Base-by-base conservation (phyloP, 2,329 filamentous ascomycete genomes). In the Pseudocercospora crystallina region DNA sequence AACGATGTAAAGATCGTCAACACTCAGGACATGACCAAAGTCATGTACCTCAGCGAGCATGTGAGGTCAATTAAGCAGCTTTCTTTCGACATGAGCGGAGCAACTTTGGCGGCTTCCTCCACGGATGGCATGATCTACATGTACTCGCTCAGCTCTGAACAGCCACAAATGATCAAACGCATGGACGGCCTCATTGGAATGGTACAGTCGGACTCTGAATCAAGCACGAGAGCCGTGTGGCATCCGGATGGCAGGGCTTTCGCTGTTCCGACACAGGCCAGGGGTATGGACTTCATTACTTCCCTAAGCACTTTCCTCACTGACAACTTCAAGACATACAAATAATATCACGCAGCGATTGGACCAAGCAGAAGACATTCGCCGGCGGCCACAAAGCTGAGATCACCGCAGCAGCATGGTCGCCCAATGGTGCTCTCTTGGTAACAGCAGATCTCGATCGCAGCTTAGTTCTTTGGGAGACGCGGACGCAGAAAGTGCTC, bases 231-330 rank as follows among this genome's bases (percentile, higher is more conserved):
- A 63, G 84, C 86, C 5, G 81, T 84, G 0, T 99, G 94, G 94
- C 94, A 97, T 72, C 95, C 95, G 0, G 92, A 97, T 67, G 92
- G 94, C 14, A 83, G 89, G 59, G 89, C 91, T 2, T 95, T 99
- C 70, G 91, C 89, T 1, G 85, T 88, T 14, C 84, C 90, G 0
- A 96, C 91, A 14, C 81, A 87, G 0, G 90, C 87, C 15, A 82
- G 86, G 62, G 63, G 68, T 66, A 29, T 39, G 56, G 50, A 26
- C 14, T n/a, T 13, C 14, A 5, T 26, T 12, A 3, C 3, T 4
- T 26, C 20, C 20, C 7, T 26, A 7, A 26, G 8, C 30, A 13
- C 9, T 14, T 30, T 26, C 26, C 36, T 39, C 1, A 29, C 47
- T 47, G 46, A 46, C 29, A 7, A 10, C 10, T 38, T 32, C 3